Percentiles rank a stretch among this genome's conserved stretches.
Evolutionary conservation across 2,329 filamentous ascomycete species (phyloP).

Genomic region (Trichophyton schoenleinii): DNA sequence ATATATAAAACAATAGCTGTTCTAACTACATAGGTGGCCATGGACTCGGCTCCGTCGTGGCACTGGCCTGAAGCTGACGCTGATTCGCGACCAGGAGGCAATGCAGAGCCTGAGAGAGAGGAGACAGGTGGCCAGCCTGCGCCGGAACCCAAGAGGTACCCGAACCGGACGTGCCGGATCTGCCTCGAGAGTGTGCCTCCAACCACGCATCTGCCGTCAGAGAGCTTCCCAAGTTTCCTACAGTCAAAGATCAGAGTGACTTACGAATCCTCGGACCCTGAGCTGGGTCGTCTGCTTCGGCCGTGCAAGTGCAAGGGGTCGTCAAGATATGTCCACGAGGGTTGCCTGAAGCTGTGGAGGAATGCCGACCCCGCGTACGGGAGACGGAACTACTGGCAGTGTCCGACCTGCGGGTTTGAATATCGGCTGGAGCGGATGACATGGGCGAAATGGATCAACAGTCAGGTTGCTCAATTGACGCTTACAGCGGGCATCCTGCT

Average conservation of each 20-base stretch:
- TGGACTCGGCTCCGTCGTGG: not conserved
- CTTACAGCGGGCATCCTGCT: conserved; percentile 64
- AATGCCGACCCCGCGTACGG: conserved; percentile 53
- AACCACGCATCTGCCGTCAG: conserved; percentile 44
- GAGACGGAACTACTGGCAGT: conserved; percentile 67
- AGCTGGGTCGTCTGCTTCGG: conserved; percentile 65
- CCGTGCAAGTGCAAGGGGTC: conserved; percentile 91
- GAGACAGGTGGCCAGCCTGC: conserved; percentile 17
- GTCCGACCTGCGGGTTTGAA: conserved; percentile 72
- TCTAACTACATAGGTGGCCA: not conserved
- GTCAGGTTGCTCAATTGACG: conserved; percentile 51
- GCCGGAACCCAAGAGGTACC: conserved; percentile 41
- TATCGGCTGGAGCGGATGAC: conserved; percentile 68
- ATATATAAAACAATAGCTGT: not conserved
- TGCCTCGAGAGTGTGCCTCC: conserved; percentile 63
- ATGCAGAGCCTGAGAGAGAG: conserved; percentile 10
- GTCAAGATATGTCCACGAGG: conserved; percentile 87
- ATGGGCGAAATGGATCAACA: conserved; percentile 59
- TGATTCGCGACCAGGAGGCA: not conserved
- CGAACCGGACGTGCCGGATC: conserved; percentile 70
- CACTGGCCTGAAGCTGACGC: not conserved
- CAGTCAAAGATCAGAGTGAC: conserved; percentile 45
- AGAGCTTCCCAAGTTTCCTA: conserved; percentile 44
- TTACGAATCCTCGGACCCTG: conserved; percentile 63
- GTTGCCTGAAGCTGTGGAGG: conserved; percentile 74